phyloP scores from a whole-genome alignment of 352 stramenopile species.

The Thalassiosira pacifica region DNA sequence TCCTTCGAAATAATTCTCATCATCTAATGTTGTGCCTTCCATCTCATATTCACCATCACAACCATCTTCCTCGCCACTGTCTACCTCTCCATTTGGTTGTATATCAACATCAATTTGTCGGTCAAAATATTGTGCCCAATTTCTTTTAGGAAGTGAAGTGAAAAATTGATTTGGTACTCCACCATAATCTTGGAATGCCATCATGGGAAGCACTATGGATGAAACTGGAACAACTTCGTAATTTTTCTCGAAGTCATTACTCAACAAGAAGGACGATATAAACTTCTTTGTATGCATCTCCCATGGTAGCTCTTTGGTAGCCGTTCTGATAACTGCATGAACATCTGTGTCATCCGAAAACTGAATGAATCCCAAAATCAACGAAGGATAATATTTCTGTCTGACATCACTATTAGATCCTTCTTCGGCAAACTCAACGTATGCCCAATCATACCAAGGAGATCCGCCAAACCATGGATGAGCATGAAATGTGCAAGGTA shows the following conservation, averaged over 20 bases:
- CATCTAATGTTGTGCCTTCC: no score
- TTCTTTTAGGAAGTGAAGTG: conserved; percentile 1
- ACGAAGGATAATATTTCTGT: not conserved
- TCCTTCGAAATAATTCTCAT: no score
- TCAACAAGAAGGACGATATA: not conserved
- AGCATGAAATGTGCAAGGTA: not conserved
- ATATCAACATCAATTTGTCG: no score
- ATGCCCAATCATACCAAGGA: not conserved
- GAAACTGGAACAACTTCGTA: not conserved
- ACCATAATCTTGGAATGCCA: conserved; percentile 1
- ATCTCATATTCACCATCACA: no score
- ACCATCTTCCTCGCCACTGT: no score
- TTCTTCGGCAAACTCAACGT: not conserved
- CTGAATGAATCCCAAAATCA: not conserved
- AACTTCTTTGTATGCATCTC: not conserved
- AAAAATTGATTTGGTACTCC: not conserved
- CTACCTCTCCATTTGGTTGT: no score
- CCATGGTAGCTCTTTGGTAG: not conserved
- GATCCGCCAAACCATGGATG: not conserved
- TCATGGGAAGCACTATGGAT: conserved; percentile 13
- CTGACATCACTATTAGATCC: not conserved
- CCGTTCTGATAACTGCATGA: not conserved
- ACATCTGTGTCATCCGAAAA: not conserved
- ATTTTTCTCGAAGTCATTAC: not conserved
- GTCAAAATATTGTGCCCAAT: conserved; percentile 28